Conservation (phyloP, 768 basidiomycete genomes). For the Boletus insuetus region DNA sequence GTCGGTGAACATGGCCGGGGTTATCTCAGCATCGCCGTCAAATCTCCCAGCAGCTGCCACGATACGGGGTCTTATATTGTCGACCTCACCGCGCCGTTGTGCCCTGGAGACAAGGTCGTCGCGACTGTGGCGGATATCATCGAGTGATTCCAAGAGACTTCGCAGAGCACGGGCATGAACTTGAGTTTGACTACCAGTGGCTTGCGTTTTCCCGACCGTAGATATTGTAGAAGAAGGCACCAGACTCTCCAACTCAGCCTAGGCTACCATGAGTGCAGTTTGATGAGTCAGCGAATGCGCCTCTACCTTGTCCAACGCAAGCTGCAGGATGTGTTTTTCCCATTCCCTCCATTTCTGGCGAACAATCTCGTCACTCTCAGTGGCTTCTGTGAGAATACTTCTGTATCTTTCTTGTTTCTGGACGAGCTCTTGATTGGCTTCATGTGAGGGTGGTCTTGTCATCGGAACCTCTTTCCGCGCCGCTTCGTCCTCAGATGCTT, state of each 20-base stretch:
- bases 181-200: constrained; percentile 49
- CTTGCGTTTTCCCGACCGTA: constrained; percentile 30
- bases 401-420: constrained; percentile 71
- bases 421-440: constrained; percentile 73
- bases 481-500: constrained; percentile 82
- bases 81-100: constrained; percentile 54
- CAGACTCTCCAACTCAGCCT: constrained; percentile 65
- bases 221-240: constrained; percentile 64
- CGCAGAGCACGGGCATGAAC: constrained; percentile 69
- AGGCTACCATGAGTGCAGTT: constrained; percentile 3
- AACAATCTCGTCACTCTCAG: constrained; percentile 72
- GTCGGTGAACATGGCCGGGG: constrained; percentile 86
- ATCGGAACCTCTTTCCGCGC: constrained; percentile 49
- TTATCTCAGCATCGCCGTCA: constrained; percentile 65
- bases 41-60: constrained; percentile 63
- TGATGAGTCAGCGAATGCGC: not conserved
- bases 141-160: constrained; percentile 73
- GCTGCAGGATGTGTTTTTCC: constrained; percentile 66
- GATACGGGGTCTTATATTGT: constrained; percentile 73
- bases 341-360: constrained; percentile 86
- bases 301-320: constrained; percentile 64
- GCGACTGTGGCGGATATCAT: constrained; percentile 63
- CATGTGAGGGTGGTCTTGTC: constrained; percentile 65
- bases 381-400: constrained; percentile 67
- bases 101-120: constrained; percentile 64